A percentile compares a stretch with the other conserved stretches of the same genome.
Evolutionary conservation across 2,329 filamentous ascomycete genomes (phyloP).

Genomic region (Ophiognomonia clavigignenti-juglandacearum): DNA sequence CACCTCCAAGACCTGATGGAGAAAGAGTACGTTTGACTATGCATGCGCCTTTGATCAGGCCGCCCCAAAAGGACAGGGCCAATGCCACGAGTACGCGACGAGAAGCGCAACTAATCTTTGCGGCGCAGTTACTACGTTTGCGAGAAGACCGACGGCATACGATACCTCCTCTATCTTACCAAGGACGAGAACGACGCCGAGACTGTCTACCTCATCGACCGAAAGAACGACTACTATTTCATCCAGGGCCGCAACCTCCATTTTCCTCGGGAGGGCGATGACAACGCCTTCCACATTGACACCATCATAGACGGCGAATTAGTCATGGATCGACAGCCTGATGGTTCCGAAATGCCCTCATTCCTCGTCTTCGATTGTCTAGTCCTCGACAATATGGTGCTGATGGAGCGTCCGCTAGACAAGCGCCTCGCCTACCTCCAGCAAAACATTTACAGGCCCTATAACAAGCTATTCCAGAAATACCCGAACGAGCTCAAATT

Average conservation of each 20-base stretch:
- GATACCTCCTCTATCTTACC: conserved; percentile 90
- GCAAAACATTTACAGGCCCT: conserved; percentile 69
- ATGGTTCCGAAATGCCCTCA: conserved; percentile 65
- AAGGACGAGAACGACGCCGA: conserved; percentile 56
- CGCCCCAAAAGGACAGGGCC: background rate
- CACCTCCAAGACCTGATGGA: conserved; percentile 79
- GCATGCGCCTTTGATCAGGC: background rate
- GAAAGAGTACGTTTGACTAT: conserved; percentile 60
- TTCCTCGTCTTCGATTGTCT: conserved; percentile 95
- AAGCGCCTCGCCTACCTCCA: conserved; percentile 87
- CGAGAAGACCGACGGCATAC: conserved; percentile 95
- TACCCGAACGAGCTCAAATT: conserved; percentile 66
- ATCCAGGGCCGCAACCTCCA: conserved; percentile 67
- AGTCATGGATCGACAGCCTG: conserved; percentile 72
- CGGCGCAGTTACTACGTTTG: conserved; percentile 79
- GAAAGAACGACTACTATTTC: conserved; percentile 95
- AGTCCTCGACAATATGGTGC: conserved; percentile 67
- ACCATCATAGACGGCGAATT: conserved; percentile 92
- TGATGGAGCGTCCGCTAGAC: conserved; percentile 77
- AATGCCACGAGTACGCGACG: background rate
- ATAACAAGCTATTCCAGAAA: conserved; percentile 55
- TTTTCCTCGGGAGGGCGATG: conserved; percentile 68
- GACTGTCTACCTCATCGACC: conserved; percentile 89
- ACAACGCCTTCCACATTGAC: conserved; percentile 65
- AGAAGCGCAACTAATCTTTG: background rate